Evolutionary conservation across 2,329 filamentous ascomycete species (phyloP).

Genomic region (Ceratocystis huliohia): DNA sequence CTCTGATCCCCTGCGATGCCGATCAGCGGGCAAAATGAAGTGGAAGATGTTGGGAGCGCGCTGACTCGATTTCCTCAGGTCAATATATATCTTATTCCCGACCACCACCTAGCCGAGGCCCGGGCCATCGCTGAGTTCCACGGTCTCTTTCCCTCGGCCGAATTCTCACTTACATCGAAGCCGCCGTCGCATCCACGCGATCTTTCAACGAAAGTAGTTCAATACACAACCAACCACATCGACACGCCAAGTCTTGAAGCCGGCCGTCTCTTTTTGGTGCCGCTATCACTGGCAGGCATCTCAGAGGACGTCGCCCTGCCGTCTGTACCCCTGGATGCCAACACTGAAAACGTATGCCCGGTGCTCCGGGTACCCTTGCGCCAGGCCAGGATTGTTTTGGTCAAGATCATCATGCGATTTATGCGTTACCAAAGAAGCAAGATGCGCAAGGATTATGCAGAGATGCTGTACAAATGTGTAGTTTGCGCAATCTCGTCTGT

Average conservation of each 20-base stretch:
- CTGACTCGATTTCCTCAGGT: neutral
- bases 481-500: conserved; percentile 15
- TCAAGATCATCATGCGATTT: conserved; percentile 13
- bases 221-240: conserved; percentile 19
- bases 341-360: conserved; percentile 13
- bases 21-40: neutral
- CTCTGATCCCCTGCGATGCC: neutral
- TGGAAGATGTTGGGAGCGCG: neutral
- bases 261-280: conserved; percentile 17
- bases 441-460: conserved; percentile 19
- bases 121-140: conserved; percentile 15
- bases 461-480: conserved; percentile 20
- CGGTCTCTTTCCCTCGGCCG: conserved; percentile 10
- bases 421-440: conserved; percentile 15
- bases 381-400: conserved; percentile 10
- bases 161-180: conserved; percentile 12
- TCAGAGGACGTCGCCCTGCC: neutral
- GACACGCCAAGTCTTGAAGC: conserved; percentile 16
- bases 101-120: conserved; percentile 9
- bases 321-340: conserved; percentile 5
- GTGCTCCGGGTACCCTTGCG: conserved; percentile 9
- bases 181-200: neutral
- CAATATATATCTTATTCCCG: conserved; percentile 17
- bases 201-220: neutral
- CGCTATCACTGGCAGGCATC: conserved; percentile 13